Evolutionary conservation across 208 protist species (phyloP), one percentile per base, ranked within the genome.

Genomic region (Leptomonas seymouri): DNA sequence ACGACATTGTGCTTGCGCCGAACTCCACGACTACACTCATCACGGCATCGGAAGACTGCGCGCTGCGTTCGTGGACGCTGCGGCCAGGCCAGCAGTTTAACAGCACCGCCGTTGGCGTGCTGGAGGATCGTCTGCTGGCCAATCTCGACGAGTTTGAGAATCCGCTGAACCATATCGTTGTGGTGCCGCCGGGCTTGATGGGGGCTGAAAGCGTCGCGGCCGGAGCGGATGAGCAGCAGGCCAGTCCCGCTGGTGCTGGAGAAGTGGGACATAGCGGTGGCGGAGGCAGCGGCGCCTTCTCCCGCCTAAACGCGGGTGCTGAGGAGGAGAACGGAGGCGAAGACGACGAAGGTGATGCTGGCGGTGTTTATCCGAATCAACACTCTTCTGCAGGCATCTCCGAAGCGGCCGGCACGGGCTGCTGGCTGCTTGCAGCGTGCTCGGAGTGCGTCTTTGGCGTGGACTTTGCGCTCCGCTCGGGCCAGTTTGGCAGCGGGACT

Each of bases 111-210:
- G 60, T 45, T 4, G 64, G 54, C 20, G 28, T 66, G 41, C 71
- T 68, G 28, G 87, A 92, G 12, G 81, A 87, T 5, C 85, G 90
- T 12, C 74, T 96, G 27, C 66, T 96, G 20, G 64, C 62, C 45
- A 90, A 62, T 36, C 78, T 96, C 18, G 91, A 96, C 50, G 91
- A 92, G 73, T 93, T 96, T 51, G 83, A 88, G 48, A 91, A 89
- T 60, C 84, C 91, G 3, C 86, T 96, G 18, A 93, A 93, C 65
- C 87, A 96, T 51, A 75, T 96, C 51, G 86, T 81, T 14, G 48
- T 93, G 21, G 75, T 84, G 30, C 87, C 83, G 11, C 23, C 49
- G 1, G 79, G 54, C 9, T 55, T 71, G 39, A 81, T 78, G 61
- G 62, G 36, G 1, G 48, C 67, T 9, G 34, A 45, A 15, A 16